A percentile compares a stretch with the other conserved stretches of the same genome.
phyloP scores from a whole-genome alignment of 148 eudicot genomes.

The Amaranthus cruentus region DNA sequence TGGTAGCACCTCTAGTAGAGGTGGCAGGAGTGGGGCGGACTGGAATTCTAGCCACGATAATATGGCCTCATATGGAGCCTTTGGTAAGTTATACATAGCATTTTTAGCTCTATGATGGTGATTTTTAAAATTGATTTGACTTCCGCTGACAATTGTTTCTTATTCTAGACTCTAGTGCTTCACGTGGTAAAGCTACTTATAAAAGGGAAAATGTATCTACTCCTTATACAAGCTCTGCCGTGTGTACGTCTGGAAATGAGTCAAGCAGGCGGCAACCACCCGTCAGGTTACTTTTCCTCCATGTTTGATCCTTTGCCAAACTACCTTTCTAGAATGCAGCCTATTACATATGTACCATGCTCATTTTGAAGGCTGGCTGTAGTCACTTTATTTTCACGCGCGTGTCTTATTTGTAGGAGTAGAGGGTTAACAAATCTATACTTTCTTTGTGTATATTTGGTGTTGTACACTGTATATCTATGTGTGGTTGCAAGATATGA shows the following conservation, averaged over 20 bases:
- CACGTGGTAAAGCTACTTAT: conserved; percentile 52
- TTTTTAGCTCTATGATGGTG: not conserved
- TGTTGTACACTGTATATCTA: no score
- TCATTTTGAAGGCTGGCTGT: no score
- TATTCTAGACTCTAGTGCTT: conserved; percentile 46
- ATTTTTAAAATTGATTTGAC: not conserved
- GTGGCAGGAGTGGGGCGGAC: conserved; percentile 51
- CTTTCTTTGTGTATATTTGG: no score
- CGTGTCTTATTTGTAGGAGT: no score
- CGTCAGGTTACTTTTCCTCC: conserved; percentile 35
- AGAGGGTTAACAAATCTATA: no score
- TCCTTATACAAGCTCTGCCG: conserved; percentile 31
- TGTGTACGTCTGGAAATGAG: conserved; percentile 38
- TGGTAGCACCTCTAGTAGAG: conserved; percentile 53
- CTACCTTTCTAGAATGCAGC: not conserved
- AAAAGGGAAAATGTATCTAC: conserved; percentile 71
- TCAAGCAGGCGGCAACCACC: conserved; percentile 37
- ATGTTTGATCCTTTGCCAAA: not conserved
- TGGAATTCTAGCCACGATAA: conserved; percentile 56
- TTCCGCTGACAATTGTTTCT: conserved; percentile 13
- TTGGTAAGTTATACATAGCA: conserved; percentile 42
- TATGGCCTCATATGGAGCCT: conserved; percentile 38
- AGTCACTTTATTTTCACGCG: no score
- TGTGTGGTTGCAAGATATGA: no score
- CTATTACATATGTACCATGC: no score